These are phyloP conservation scores for Pseudomicrostroma phylloplanum DNA, from an alignment of 1,284 basidiomycete species.

Conservation along the genomic window DNA sequence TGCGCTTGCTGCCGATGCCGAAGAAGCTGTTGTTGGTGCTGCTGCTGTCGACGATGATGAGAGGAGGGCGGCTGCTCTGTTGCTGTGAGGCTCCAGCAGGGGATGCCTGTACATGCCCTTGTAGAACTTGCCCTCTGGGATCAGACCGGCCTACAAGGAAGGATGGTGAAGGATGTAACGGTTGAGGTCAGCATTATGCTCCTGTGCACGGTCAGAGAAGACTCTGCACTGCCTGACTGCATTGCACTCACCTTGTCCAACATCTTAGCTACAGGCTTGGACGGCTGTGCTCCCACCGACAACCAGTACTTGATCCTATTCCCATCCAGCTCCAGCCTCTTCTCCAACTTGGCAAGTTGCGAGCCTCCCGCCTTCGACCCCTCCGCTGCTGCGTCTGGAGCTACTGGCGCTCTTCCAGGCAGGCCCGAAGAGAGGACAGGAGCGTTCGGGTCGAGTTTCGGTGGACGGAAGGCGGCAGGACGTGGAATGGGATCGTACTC, in stretches of 20 bases:
- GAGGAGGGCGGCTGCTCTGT: not conserved
- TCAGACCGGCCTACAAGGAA: conserved; percentile 27
- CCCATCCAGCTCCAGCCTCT: conserved; percentile 81
- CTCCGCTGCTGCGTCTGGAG: too few relatives aligned
- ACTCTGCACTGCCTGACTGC: too few relatives aligned
- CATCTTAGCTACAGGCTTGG: conserved; percentile 68
- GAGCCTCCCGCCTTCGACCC: not conserved
- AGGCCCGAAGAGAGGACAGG: conserved; percentile 35
- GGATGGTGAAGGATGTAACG: not conserved
- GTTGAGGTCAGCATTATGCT: not conserved
- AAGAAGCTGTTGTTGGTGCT: not conserved
- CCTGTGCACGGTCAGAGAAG: too few relatives aligned
- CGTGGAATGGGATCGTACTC: conserved; percentile 68
- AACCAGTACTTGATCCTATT: conserved; percentile 87
- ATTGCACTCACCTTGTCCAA: conserved; percentile 71
- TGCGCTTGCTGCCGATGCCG: too few relatives aligned
- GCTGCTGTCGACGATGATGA: conserved; percentile 1
- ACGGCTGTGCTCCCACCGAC: conserved; percentile 73
- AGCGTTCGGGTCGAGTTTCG: conserved; percentile 18
- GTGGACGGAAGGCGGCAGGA: conserved; percentile 10
- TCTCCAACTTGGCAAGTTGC: conserved; percentile 52
- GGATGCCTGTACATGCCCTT: conserved; percentile 38
- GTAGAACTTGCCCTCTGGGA: conserved; percentile 32
- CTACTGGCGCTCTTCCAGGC: conserved; percentile 2
- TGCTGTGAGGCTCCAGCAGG: conserved; percentile 4